phyloP scores from a whole-genome alignment of 2,329 filamentous ascomycete genomes.

The Fusarium graminum region DNA sequence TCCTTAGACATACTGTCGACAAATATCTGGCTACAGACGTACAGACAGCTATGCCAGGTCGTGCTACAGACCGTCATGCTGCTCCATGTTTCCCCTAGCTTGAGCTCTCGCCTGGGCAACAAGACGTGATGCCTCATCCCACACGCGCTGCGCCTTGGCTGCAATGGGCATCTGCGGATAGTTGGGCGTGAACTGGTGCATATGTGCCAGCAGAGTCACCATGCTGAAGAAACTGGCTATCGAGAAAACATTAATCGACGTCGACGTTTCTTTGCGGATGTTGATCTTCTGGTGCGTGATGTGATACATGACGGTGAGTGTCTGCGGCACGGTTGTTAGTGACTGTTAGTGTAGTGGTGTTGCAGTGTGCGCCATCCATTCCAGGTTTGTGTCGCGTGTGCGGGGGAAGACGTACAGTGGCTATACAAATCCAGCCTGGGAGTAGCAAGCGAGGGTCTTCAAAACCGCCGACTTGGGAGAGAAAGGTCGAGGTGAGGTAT shows the following conservation, averaged over 20 bases:
- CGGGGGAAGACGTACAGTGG: slow-evolving; percentile 67
- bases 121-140: slow-evolving; percentile 54
- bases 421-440: slow-evolving; percentile 83
- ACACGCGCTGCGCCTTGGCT: slow-evolving; percentile 53
- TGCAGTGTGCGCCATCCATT: slow-evolving; percentile 16
- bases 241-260: slow-evolving; percentile 82
- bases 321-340: slow-evolving; percentile 59
- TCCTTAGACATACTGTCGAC: not conserved
- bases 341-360: not conserved
- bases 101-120: slow-evolving; percentile 50
- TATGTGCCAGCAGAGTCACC: slow-evolving; percentile 74
- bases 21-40: not conserved
- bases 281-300: slow-evolving; percentile 82
- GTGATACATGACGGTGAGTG: slow-evolving; percentile 80
- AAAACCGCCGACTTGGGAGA: slow-evolving; percentile 77
- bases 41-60: not conserved
- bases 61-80: slow-evolving; percentile 50
- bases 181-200: slow-evolving; percentile 72
- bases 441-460: slow-evolving; percentile 78
- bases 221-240: slow-evolving; percentile 82
- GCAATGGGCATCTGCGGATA: slow-evolving; percentile 72
- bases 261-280: slow-evolving; percentile 82
- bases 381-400: slow-evolving; percentile 8
- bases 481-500: slow-evolving; percentile 79
- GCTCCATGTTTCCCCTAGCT: slow-evolving; percentile 49